Conservation (phyloP, 495 filamentous ascomycete genomes). For the Jackrogersella minutella region DNA sequence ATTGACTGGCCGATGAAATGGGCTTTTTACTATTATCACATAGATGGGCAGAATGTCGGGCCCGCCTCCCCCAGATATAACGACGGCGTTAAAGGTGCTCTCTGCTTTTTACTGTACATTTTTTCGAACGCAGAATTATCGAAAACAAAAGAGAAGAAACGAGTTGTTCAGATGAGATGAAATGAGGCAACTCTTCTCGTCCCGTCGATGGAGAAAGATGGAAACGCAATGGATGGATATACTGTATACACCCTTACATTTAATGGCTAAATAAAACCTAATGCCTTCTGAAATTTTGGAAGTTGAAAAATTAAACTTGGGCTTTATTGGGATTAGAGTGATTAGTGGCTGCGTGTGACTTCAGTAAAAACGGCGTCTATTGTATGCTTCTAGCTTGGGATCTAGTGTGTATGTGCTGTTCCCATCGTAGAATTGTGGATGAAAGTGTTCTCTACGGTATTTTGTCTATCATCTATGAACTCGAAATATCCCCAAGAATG, state of each 20-base stretch:
- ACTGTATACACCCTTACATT: neutral
- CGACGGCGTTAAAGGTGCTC: slow-evolving; percentile 20
- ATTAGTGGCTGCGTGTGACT: neutral
- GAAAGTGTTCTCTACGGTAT: too few relatives aligned
- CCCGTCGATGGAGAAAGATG: slow-evolving; percentile 8
- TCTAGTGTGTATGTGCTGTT: neutral
- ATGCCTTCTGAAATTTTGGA: slow-evolving; percentile 4
- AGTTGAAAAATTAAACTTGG: too few relatives aligned
- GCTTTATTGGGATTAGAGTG: too few relatives aligned
- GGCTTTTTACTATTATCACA: too few relatives aligned
- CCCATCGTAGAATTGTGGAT: neutral
- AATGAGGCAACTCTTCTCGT: slow-evolving; percentile 22
- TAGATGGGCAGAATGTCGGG: slow-evolving; percentile 13
- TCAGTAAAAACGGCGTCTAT: neutral
- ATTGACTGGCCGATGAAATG: neutral
- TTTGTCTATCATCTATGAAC: too few relatives aligned
- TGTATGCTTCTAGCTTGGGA: neutral
- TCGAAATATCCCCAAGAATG: too few relatives aligned
- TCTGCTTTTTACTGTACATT: neutral
- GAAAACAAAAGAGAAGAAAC: neutral
- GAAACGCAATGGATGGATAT: neutral
- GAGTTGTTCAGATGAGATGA: neutral
- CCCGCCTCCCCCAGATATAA: neutral
- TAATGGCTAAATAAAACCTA: slow-evolving; percentile 32
- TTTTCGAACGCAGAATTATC: neutral